These are phyloP conservation scores for Trichosporon faecale DNA, from an alignment of 1,284 basidiomycete species.

Conservation along the genomic window DNA sequence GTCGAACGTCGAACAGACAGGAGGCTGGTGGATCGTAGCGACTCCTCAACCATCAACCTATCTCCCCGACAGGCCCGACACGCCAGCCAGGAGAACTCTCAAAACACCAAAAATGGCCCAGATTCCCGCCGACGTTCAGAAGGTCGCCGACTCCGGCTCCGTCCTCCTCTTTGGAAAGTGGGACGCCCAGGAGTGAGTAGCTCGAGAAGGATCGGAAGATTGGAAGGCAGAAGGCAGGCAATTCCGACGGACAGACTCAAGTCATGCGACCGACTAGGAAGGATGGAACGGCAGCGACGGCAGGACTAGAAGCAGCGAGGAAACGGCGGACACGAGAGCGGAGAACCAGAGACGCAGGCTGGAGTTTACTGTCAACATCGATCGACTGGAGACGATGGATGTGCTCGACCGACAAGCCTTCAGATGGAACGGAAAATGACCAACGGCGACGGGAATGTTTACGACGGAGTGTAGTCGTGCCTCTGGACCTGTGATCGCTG, in stretches of 20 bases:
- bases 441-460: not conserved
- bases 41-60: slow-evolving; percentile 11
- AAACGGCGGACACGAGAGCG: not conserved
- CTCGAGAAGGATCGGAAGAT: slow-evolving; percentile 6
- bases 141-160: slow-evolving; percentile 65
- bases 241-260: not conserved
- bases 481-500: not conserved
- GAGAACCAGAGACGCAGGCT: not conserved
- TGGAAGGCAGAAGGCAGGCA: not conserved
- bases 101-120: slow-evolving; percentile 19
- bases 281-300: not conserved
- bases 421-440: not conserved
- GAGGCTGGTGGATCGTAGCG: not conserved
- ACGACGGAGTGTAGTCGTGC: not conserved
- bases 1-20: slow-evolving; percentile 4
- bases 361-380: not conserved
- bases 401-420: not conserved
- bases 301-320: not conserved
- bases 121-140: slow-evolving; percentile 76
- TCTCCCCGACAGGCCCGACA: slow-evolving; percentile 10
- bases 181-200: slow-evolving; percentile 89
- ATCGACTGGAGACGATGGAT: not conserved
- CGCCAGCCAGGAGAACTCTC: slow-evolving; percentile 15
- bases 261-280: not conserved
- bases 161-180: slow-evolving; percentile 96